Evolutionary conservation across 1,139 yeast species (phyloP).

Genomic region (Pichia cactophila): DNA sequence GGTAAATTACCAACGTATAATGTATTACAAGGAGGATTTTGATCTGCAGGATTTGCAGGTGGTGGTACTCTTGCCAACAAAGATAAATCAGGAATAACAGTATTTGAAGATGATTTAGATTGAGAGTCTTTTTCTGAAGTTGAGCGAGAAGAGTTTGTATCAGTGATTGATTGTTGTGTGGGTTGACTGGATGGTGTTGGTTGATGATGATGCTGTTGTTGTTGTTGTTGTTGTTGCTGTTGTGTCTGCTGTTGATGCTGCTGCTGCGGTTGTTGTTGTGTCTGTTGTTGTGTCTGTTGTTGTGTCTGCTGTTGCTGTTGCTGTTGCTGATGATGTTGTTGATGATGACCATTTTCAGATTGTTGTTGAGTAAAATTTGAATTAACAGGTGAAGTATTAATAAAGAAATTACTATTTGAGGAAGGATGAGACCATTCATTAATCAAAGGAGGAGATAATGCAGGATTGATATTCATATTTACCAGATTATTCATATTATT

Average conservation of each 20-base stretch:
- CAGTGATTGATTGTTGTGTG: conserved; percentile 2
- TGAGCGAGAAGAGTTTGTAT: background rate
- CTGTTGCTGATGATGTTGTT: conserved; percentile 11
- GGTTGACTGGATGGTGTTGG: no score
- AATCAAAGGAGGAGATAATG: conserved; percentile 10
- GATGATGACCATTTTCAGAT: conserved; percentile 1
- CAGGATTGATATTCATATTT: conserved; percentile 2
- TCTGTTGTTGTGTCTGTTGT: conserved; percentile 11
- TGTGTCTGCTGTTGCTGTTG: conserved; percentile 9
- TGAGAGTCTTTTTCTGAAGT: conserved; percentile 3
- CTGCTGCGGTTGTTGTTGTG: conserved; percentile 2
- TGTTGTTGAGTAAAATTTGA: background rate
- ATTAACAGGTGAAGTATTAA: background rate
- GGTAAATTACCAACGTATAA: conserved; percentile 94
- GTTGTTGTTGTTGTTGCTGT: background rate
- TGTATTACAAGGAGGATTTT: conserved; percentile 97
- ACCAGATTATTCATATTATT: background rate
- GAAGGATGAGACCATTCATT: conserved; percentile 12
- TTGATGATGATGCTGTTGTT: background rate
- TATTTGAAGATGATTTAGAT: conserved; percentile 16
- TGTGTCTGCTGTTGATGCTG: conserved; percentile 10
- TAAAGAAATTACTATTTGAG: background rate
- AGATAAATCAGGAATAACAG: conserved; percentile 56
- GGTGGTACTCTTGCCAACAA: conserved; percentile 78
- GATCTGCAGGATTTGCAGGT: conserved; percentile 98